Base-by-base conservation (phyloP, 768 basidiomycete genomes). In the Boletus subcaerulescens region DNA sequence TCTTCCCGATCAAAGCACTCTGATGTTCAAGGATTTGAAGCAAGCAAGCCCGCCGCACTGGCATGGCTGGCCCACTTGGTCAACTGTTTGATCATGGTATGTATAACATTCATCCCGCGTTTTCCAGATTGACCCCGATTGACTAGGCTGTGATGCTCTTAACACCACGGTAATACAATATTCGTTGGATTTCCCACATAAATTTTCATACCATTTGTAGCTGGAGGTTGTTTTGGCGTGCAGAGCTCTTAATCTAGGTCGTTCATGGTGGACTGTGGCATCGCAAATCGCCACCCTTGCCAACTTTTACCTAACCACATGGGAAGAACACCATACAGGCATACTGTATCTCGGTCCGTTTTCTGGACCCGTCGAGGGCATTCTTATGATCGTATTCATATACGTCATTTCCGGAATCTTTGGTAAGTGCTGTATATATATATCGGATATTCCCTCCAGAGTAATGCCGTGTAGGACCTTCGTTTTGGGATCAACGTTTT, bases 251-350 rank as follows among this genome's bases (percentile, higher is more conserved):
- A 95, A 96, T 62, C 78, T 98, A 18, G 93, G 91, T 13, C 79
- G 94, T n/a, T 93, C 92, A 0, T 98, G 97, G 94, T 98, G 94
- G 96, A 98, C 94, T 0, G 87, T 98, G 2, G 83, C 89, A 0
- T 89, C 89, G 1, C 91, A 95, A 67, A 77, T 80, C 5, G 85
- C 82, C 11, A 81, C 84, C 0, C 73, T 87, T 20, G 82, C 80
- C 36, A 88, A 81, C 68, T 89, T 89, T 68, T 89, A 89, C 69
- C 73, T 88, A 38, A 84, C 85, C 2, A 89, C 87, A 18, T 88
- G 86, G 86, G 86, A 87, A 60, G 83, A 96, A 70, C 93, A 90
- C 64, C 89, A 98, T 62, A 98, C 95, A 3, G 91, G 95, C 24
- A 86, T 89, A 59, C 76, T 99, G 15, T 99, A 86, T 76, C 86